Base-by-base conservation (phyloP, 352 stramenopile genomes). In the Globisporangium spiculum region DNA sequence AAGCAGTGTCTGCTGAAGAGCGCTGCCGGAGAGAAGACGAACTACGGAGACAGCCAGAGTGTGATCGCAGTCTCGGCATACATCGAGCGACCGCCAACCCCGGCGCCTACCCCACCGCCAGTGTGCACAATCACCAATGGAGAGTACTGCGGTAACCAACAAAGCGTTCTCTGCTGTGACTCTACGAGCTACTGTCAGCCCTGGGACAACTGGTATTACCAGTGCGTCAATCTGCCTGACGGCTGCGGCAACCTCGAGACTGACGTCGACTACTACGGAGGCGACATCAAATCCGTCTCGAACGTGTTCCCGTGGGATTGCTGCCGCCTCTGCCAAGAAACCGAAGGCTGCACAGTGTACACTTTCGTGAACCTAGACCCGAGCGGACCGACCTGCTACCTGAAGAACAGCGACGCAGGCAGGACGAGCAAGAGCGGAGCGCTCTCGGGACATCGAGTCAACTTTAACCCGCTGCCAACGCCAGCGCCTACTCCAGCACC, bases 201-300 rank as follows among this genome's bases (percentile, higher is more conserved):
- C 32, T 38, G 32, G 32, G 32, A 38, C 32, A 38, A 38, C 32
- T 38, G 32, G 32, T 38, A 38, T 2, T 38, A 38, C 8, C 32
- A 80, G 66, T 80, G 74, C 53, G 56, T 75, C 27, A 16, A 54
- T 1, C 20, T 65, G 1, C 68, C 74, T 1, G 50, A 44, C 1
- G 63, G 65, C n/a, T 78, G 66, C 32, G 60, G 50, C 0, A 22
- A 20, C 4, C 67, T 76, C 8, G 69, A 78, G 53, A 68, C 71
- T 16, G 66, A 78, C 57, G 55, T 74, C 9, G 71, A 74, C 60
- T 80, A 70, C 56, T 70, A 70, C 50, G 73, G 73, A 46, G 64
- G 69, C 44, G 71, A 79, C 27, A 60, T 79, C 5, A 27, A 34
- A 1, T 46, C 18, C n/a, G 24, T 75, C 14, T 62, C 26, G 26